These are phyloP conservation scores for Stenogyne calaminthoides DNA, from an alignment of 305 asterid genomes.

Conservation along the genomic window DNA sequence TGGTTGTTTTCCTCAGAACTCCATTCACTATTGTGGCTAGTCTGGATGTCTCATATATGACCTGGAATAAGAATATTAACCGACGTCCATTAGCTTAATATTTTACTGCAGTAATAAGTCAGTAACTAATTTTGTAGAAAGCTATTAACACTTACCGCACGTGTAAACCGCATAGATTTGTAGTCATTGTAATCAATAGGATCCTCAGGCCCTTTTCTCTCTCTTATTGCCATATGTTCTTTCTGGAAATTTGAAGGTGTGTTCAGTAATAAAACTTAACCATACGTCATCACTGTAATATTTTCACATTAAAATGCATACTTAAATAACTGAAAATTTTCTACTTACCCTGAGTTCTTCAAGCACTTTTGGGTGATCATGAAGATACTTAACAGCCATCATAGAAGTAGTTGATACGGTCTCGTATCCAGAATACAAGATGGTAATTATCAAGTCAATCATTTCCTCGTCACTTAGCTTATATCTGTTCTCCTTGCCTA, in stretches of 20 bases:
- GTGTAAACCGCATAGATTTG: conserved; percentile 91
- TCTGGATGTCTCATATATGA: conserved; percentile 91
- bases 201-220: conserved; percentile 70
- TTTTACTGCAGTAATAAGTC: conserved; percentile 25
- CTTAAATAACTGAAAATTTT: conserved; percentile 8
- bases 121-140: conserved; percentile 25
- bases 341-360: conserved; percentile 78
- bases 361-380: conserved; percentile 92
- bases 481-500: conserved; percentile 59
- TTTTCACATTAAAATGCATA: conserved; percentile 31
- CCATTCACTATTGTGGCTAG: conserved; percentile 90
- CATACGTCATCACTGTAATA: conserved; percentile 8
- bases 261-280: conserved; percentile 21
- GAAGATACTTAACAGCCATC: conserved; percentile 99
- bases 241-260: conserved; percentile 46
- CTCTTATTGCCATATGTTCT: conserved; percentile 89
- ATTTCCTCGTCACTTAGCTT: conserved; percentile 81
- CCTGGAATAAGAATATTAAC: conserved; percentile 53
- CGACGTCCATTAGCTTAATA: conserved; percentile 29
- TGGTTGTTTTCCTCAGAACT: conserved; percentile 87
- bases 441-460: conserved; percentile 88
- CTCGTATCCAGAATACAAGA: conserved; percentile 90
- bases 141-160: conserved; percentile 58
- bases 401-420: conserved; percentile 95
- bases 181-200: conserved; percentile 83